phyloP scores from a whole-genome alignment of 2,329 filamentous ascomycete species.

The Aurifilum marmelostoma region DNA sequence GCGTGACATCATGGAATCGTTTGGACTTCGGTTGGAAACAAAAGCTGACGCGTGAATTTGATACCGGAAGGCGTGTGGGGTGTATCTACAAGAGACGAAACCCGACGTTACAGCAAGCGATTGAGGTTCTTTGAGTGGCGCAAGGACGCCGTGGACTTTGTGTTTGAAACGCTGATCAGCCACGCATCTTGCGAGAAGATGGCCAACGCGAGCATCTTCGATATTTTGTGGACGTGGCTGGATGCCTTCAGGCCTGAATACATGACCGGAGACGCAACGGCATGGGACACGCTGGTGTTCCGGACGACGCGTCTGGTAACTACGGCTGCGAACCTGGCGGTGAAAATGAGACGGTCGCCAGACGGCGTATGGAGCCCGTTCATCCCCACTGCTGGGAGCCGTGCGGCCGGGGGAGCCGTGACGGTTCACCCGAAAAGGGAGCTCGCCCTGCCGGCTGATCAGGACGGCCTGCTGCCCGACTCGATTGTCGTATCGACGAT shows the following conservation, averaged over 20 bases:
- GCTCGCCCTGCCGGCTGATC: neutral
- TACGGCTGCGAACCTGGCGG: neutral
- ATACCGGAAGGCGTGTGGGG: neutral
- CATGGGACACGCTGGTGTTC: neutral
- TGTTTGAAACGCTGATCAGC: constrained; percentile 2
- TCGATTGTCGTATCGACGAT: constrained; percentile 4
- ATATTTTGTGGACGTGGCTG: constrained; percentile 10
- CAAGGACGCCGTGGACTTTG: constrained; percentile 13
- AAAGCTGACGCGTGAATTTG: neutral
- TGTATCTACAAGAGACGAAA: neutral
- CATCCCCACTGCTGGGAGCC: neutral
- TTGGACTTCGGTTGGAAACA: no score
- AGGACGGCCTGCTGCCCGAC: neutral
- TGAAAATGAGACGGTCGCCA: constrained; percentile 17
- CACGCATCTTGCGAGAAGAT: constrained; percentile 6
- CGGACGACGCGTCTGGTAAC: constrained; percentile 8
- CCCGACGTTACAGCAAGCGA: neutral
- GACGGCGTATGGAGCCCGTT: constrained; percentile 18
- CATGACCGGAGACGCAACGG: neutral
- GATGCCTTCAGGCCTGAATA: neutral
- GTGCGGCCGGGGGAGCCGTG: neutral
- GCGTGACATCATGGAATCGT: no score
- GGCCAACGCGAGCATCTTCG: constrained; percentile 4
- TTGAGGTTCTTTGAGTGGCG: constrained; percentile 14
- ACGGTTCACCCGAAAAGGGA: neutral